A percentile compares a stretch with the other conserved stretches of the same genome.
phyloP scores from a whole-genome alignment of 768 basidiomycete genomes.

The Tricholoma hemisulphureum region DNA sequence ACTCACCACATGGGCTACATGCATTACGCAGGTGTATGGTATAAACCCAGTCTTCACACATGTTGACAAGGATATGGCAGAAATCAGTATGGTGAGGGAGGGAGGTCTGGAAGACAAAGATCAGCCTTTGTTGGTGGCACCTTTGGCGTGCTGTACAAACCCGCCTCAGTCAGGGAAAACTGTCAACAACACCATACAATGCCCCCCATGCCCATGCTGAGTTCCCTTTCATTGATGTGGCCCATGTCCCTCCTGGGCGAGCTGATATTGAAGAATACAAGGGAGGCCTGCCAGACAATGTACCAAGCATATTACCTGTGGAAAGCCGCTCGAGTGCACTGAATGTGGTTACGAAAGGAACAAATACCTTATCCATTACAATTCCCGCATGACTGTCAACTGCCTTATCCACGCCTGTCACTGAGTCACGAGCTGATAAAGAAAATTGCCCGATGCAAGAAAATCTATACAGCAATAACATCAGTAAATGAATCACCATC shows the following conservation, averaged over 20 bases:
- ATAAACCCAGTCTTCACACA: conserved; percentile 15
- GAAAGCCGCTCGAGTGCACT: background rate
- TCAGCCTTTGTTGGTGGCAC: conserved; percentile 27
- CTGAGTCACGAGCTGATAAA: background rate
- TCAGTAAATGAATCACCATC: background rate
- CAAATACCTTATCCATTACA: background rate
- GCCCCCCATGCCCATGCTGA: conserved; percentile 11
- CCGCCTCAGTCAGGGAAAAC: conserved; percentile 16
- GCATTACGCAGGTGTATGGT: conserved; percentile 7
- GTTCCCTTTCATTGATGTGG: conserved; percentile 19
- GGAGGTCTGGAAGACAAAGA: conserved; percentile 20
- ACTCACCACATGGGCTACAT: conserved; percentile 15
- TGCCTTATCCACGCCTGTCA: background rate
- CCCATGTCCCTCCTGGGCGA: conserved; percentile 15
- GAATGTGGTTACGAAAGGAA: background rate
- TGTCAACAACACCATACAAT: conserved; percentile 25
- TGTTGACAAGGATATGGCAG: conserved; percentile 20
- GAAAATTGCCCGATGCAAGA: background rate
- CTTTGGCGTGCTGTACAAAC: conserved; percentile 17
- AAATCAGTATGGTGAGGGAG: conserved; percentile 15
- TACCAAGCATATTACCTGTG: background rate
- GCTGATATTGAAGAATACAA: conserved; percentile 20
- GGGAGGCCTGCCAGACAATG: conserved; percentile 26
- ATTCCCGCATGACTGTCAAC: background rate
- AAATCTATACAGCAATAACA: background rate